These are phyloP conservation scores for Thelephora ganbajun DNA, from an alignment of 768 basidiomycete genomes.

Conservation along the genomic window DNA sequence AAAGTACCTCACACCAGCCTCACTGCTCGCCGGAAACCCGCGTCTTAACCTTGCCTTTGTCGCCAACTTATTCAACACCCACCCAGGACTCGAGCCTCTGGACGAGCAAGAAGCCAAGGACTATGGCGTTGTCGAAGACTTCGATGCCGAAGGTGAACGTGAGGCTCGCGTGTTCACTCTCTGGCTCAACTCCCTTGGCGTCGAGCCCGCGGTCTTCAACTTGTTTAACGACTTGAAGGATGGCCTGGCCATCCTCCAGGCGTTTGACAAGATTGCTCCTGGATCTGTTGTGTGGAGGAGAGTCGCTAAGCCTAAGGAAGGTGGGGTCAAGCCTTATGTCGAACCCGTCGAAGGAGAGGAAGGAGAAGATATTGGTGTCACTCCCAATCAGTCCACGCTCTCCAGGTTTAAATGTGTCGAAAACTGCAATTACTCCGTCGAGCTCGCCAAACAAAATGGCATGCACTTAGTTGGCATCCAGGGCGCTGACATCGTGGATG, in stretches of 20 bases:
- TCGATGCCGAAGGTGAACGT: constrained; percentile 97
- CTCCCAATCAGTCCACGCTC: constrained; percentile 70
- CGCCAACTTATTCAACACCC: constrained; percentile 96
- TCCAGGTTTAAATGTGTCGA: constrained; percentile 97
- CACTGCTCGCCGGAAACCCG: constrained; percentile 88
- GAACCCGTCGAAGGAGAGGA: constrained; percentile 28
- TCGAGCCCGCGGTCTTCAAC: constrained; percentile 93
- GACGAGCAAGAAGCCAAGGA: constrained; percentile 91
- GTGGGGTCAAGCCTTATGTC: constrained; percentile 10
- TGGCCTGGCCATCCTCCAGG: constrained; percentile 83
- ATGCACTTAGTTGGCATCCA: constrained; percentile 97
- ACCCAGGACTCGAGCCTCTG: constrained; percentile 87
- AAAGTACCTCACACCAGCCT: constrained; percentile 87
- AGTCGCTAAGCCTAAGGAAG: constrained; percentile 85
- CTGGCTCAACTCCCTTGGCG: constrained; percentile 95
- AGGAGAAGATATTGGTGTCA: constrained; percentile 71
- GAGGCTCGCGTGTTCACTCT: constrained; percentile 96
- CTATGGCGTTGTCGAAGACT: constrained; percentile 85
- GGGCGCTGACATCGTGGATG: constrained; percentile 94
- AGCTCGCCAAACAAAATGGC: constrained; percentile 82
- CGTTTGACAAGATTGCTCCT: constrained; percentile 91
- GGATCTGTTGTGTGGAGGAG: constrained; percentile 90
- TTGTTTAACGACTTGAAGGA: constrained; percentile 93
- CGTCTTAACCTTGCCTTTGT: constrained; percentile 97
- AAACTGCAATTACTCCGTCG: constrained; percentile 94